These are phyloP conservation scores for Didymella pinodella DNA, from an alignment of 2,329 filamentous ascomycete genomes.

Conservation along the genomic window DNA sequence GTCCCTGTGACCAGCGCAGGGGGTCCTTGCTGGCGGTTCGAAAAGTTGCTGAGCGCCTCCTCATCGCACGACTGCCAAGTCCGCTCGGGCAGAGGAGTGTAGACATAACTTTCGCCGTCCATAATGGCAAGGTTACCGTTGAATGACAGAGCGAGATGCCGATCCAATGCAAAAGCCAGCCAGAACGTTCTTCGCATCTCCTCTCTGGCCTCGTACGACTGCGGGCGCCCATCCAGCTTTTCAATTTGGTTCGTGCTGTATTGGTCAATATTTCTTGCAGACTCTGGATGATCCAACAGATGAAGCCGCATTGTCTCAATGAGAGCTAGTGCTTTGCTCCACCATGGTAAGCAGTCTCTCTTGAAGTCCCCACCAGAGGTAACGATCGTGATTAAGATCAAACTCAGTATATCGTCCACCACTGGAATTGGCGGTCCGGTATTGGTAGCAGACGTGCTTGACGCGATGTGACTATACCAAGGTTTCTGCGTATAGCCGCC, in stretches of 20 bases:
- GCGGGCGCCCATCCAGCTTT: neutral
- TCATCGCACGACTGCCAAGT: neutral
- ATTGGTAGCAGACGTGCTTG: neutral
- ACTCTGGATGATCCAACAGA: conserved; percentile 3
- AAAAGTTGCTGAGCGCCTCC: neutral
- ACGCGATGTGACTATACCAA: neutral
- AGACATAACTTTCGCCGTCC: conserved; percentile 7
- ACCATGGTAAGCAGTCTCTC: conserved; percentile 6
- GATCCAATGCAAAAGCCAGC: conserved; percentile 4
- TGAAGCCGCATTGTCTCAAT: conserved; percentile 7
- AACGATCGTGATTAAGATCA: conserved; percentile 4
- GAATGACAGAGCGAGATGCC: conserved; percentile 6
- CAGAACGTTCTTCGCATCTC: conserved; percentile 8
- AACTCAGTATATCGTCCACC: conserved; percentile 3
- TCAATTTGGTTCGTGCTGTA: neutral
- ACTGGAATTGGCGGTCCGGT: neutral
- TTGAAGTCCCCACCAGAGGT: conserved; percentile 6
- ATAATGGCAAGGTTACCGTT: conserved; percentile 3
- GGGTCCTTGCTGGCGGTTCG: neutral
- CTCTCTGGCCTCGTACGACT: neutral
- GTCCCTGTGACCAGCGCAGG: conserved; percentile 1
- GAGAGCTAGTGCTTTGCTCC: conserved; percentile 3
- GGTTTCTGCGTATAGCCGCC: neutral
- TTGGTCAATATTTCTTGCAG: neutral
- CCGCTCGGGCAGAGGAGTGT: conserved; percentile 1